A percentile compares a stretch with the other conserved stretches of the same genome.
These are phyloP conservation scores for Volvariella volvacea DNA, from an alignment of 1,284 basidiomycete genomes.

Conservation along the genomic window DNA sequence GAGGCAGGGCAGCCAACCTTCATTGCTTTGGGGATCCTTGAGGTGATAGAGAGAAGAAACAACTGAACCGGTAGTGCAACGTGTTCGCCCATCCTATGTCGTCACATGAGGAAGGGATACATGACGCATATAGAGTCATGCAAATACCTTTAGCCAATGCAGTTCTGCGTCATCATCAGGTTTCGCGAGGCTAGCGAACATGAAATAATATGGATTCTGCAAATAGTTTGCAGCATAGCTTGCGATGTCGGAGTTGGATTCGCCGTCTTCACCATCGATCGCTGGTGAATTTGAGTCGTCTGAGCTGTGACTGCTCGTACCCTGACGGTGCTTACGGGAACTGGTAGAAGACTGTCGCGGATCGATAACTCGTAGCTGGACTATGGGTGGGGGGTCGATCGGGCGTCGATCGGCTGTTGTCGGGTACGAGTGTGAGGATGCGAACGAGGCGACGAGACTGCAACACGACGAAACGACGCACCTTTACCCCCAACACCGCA, in stretches of 20 bases:
- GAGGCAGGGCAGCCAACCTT: slow-evolving; percentile 23
- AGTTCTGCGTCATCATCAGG: slow-evolving; percentile 89
- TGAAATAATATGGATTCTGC: slow-evolving; percentile 92
- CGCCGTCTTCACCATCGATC: background rate
- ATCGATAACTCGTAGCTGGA: slow-evolving; percentile 88
- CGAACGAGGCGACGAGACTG: slow-evolving; percentile 10
- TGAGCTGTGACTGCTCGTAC: slow-evolving; percentile 4
- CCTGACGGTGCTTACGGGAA: slow-evolving; percentile 14
- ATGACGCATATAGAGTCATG: background rate
- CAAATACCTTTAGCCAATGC: slow-evolving; percentile 78
- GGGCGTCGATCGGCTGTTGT: slow-evolving; percentile 80
- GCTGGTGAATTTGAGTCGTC: background rate
- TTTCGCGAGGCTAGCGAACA: slow-evolving; percentile 85
- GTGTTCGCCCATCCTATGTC: slow-evolving; percentile 75
- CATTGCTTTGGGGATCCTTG: slow-evolving; percentile 83
- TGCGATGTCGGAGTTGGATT: slow-evolving; percentile 15
- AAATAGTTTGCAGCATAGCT: slow-evolving; percentile 49
- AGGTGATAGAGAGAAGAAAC: slow-evolving; percentile 94
- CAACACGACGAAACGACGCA: slow-evolving; percentile 18
- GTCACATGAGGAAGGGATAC: slow-evolving; percentile 3
- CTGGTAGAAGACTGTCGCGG: slow-evolving; percentile 18
- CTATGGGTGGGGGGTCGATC: slow-evolving; percentile 93
- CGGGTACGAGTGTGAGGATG: slow-evolving; percentile 8
- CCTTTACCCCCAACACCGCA: slow-evolving; percentile 88
- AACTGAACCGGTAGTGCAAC: slow-evolving; percentile 84